A percentile compares a stretch with the other conserved stretches of the same genome.
Evolutionary conservation across 441 rosid genomes (phyloP).

Genomic region (Euphorbia schlechtendalii): DNA sequence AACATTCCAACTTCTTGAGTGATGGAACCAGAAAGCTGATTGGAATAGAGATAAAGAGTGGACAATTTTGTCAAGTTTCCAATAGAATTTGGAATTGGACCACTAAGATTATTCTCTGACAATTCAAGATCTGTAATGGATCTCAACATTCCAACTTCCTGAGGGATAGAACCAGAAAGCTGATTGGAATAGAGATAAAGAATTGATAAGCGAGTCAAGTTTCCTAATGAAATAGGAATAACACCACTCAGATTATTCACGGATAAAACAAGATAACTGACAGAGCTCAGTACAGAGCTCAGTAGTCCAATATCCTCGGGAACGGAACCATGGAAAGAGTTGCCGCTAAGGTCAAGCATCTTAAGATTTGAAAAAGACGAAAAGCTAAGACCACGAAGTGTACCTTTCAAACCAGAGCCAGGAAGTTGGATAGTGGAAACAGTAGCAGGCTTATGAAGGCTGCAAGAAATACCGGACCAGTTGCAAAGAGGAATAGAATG

Average conservation of each 20-base stretch:
- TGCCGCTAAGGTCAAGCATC: not conserved
- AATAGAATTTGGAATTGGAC: too few relatives aligned
- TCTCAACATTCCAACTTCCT: too few relatives aligned
- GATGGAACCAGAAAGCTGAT: not conserved
- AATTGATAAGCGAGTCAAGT: too few relatives aligned
- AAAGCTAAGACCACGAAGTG: not conserved
- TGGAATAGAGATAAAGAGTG: too few relatives aligned
- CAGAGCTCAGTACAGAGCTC: too few relatives aligned
- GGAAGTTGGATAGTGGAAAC: not conserved
- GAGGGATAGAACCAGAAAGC: too few relatives aligned
- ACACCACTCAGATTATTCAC: not conserved
- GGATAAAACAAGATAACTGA: not conserved
- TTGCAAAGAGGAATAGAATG: not conserved
- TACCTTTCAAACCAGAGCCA: slow-evolving; percentile 1
- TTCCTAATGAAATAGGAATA: too few relatives aligned
- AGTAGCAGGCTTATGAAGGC: not conserved
- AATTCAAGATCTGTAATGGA: too few relatives aligned
- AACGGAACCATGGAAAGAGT: not conserved
- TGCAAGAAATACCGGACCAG: not conserved
- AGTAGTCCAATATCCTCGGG: not conserved
- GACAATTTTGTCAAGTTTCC: too few relatives aligned
- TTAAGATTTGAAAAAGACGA: not conserved
- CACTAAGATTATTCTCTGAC: too few relatives aligned
- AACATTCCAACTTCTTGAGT: too few relatives aligned
- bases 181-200: too few relatives aligned